Base-by-base conservation (phyloP, 306 rosid genomes). In the Pyrus pyrifolia region DNA sequence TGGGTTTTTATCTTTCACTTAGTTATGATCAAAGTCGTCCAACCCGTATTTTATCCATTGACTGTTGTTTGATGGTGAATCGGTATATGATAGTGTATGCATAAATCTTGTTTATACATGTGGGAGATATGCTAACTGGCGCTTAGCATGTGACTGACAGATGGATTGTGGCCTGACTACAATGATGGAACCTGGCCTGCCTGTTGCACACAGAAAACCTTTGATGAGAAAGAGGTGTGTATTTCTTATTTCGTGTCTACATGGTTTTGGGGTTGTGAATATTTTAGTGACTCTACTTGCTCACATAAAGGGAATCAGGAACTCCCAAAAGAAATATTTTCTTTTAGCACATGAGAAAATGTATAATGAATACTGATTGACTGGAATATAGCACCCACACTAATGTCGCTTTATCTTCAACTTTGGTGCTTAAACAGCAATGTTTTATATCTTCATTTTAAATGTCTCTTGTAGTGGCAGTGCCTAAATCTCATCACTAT, bases 131-230 rank as follows among this genome's bases (percentile, higher is more conserved):
- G 23, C 69, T 72, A 29, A 76, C 73, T n/a, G 19, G 40, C 33
- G 46, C 61, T 79, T 5, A 30, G 40, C 78, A 42, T 44, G 85
- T 80, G 71, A 45, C 30, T 88, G 68, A 77, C 78, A 92, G 98
- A 96, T 91, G 99, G 99, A 61, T 90, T 92, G 60, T 96, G 99
- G 98, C 91, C 99, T 12, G 93, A 96, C 73, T 96, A 96, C 81
- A 91, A 92, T 81, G 99, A 96, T 84, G 98, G 98, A 86, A 86
- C 86, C 52, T 96, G 98, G 98, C 99, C 99, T 45, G 31, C 97
- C 67, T 96, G 99, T 85, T 96, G 99, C 86, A 44, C 88, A 23
- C 19, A 30, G 70, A 68, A 87, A 52, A 67, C 9, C 51, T 96
- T 91, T 72, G 82, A 96, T 80, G 96, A 90, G 66, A 89, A 88